A percentile compares a stretch with the other conserved stretches of the same genome.
phyloP scores from a whole-genome alignment of 2,329 filamentous ascomycete species.

The Zalaria sp. region DNA sequence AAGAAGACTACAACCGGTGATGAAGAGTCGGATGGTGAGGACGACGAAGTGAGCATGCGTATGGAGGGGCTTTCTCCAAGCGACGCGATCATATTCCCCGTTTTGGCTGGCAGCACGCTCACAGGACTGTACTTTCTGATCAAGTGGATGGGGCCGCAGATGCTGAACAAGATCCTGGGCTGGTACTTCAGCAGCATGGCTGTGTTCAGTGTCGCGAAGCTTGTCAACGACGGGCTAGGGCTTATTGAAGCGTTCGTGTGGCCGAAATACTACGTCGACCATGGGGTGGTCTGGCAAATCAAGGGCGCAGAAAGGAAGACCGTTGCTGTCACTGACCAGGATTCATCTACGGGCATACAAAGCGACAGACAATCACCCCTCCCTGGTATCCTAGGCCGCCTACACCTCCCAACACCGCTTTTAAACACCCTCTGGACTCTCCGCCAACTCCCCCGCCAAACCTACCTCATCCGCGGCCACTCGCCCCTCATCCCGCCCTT shows the following conservation, averaged over 20 bases:
- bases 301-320: conserved; percentile 19
- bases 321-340: conserved; percentile 8
- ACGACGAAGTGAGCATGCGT: conserved; percentile 38
- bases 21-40: conserved; percentile 41
- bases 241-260: conserved; percentile 55
- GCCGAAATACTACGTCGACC: conserved; percentile 50
- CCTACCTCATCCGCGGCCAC: conserved; percentile 40
- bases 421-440: conserved; percentile 32
- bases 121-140: conserved; percentile 74
- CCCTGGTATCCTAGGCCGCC: conserved; percentile 32
- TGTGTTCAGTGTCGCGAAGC: conserved; percentile 58
- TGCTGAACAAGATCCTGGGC: conserved; percentile 71
- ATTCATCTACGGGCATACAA: background rate
- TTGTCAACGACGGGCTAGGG: conserved; percentile 59
- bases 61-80: conserved; percentile 58
- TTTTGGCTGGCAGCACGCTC: conserved; percentile 60
- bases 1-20: conserved; percentile 28
- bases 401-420: conserved; percentile 28
- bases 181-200: conserved; percentile 73
- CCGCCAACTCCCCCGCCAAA: conserved; percentile 34
- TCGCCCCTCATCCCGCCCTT: conserved; percentile 17
- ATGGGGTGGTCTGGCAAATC: conserved; percentile 37
- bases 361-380: conserved; percentile 31
- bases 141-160: conserved; percentile 69
- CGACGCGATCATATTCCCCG: conserved; percentile 74